Conservation (phyloP, 495 filamentous ascomycete genomes). For the Annulohypoxylon moriforme region DNA sequence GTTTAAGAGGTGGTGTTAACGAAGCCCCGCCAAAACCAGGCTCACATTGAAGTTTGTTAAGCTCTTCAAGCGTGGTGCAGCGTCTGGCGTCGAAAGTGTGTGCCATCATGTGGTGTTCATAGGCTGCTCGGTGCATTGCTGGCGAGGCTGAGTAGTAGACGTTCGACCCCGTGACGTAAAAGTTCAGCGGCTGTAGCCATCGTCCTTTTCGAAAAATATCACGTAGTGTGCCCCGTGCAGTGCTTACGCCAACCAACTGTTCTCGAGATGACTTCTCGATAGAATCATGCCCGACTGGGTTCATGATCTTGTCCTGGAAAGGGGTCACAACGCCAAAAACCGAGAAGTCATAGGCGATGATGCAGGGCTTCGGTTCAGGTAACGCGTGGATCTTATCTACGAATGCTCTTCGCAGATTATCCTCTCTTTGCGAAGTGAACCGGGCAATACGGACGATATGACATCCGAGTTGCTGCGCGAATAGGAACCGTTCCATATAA, state of each 20-base stretch:
- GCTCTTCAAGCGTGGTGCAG: conserved; percentile 69
- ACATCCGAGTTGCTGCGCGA: conserved; percentile 72
- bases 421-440: conserved; percentile 68
- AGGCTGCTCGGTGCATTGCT: conserved; percentile 82
- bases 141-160: conserved; percentile 82
- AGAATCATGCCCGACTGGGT: conserved; percentile 74
- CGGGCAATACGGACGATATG: conserved; percentile 76
- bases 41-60: conserved; percentile 71
- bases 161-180: conserved; percentile 78
- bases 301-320: conserved; percentile 74
- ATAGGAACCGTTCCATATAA: conserved; percentile 66
- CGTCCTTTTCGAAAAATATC: conserved; percentile 66
- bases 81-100: conserved; percentile 76
- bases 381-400: conserved; percentile 59
- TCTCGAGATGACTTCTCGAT: conserved; percentile 63
- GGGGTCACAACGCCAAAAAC: conserved; percentile 73
- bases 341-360: conserved; percentile 81
- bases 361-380: conserved; percentile 65
- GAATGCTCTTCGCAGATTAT: conserved; percentile 68
- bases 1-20: conserved; percentile 80
- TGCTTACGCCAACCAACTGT: conserved; percentile 56
- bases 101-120: conserved; percentile 75
- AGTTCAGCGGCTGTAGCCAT: conserved; percentile 72
- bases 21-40: conserved; percentile 78
- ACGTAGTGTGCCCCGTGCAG: conserved; percentile 63